These are phyloP conservation scores for Trypanosoma scelopori DNA, from an alignment of 208 protist genomes.

Conservation along the genomic window DNA sequence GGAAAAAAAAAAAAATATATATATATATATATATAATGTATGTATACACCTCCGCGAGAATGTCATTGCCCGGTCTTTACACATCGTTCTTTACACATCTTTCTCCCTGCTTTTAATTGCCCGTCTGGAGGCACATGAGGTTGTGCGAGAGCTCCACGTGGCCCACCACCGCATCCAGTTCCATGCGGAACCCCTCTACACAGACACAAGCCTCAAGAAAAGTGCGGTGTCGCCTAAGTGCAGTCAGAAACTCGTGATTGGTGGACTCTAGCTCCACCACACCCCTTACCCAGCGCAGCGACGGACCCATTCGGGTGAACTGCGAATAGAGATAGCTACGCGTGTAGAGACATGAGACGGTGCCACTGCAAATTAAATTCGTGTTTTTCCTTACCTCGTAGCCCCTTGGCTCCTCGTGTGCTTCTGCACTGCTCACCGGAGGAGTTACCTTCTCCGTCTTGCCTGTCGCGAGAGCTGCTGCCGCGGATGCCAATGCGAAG, in stretches of 20 bases:
- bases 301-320: constrained; percentile 27
- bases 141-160: constrained; percentile 73
- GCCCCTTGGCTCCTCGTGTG: background rate
- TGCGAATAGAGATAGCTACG: constrained; percentile 32
- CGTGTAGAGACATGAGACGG: constrained; percentile 30
- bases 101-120: background rate
- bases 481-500: constrained; percentile 29
- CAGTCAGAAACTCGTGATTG: constrained; percentile 30
- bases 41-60: background rate
- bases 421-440: background rate
- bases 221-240: constrained; percentile 32
- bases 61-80: no score
- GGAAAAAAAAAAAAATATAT: background rate
- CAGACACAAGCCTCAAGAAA: constrained; percentile 58
- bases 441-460: background rate
- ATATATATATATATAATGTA: background rate
- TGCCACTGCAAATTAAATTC: constrained; percentile 11
- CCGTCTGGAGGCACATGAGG: constrained; percentile 43
- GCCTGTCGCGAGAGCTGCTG: constrained; percentile 27
- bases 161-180: constrained; percentile 61
- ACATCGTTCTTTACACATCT: no score
- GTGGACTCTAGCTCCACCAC: constrained; percentile 10
- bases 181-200: constrained; percentile 60
- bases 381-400: background rate
- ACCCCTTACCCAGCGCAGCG: constrained; percentile 17